Conservation (phyloP, 352 stramenopile species). For the Pythium phragmitis region DNA sequence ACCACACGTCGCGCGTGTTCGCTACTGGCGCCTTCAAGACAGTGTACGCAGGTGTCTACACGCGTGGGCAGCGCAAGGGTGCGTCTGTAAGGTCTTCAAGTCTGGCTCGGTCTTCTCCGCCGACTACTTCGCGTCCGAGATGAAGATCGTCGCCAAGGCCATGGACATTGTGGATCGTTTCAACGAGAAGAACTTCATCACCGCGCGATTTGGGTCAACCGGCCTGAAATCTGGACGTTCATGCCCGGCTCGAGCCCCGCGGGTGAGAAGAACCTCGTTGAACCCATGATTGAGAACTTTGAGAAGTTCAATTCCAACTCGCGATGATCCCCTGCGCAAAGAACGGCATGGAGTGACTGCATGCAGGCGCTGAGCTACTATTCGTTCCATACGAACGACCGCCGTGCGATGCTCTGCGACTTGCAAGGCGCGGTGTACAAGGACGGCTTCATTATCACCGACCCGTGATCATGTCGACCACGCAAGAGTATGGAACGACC, state of each 20-base stretch:
- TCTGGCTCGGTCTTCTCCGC: slow-evolving; percentile 30
- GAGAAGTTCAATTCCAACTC: slow-evolving; percentile 56
- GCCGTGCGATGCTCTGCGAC: slow-evolving; percentile 34
- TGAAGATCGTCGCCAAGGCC: slow-evolving; percentile 26
- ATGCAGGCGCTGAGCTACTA: slow-evolving; percentile 46
- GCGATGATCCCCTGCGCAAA: slow-evolving; percentile 23
- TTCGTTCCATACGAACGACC: slow-evolving; percentile 26
- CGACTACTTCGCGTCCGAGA: slow-evolving; percentile 28
- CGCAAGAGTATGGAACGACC: slow-evolving; percentile 29
- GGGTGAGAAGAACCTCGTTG: slow-evolving; percentile 31
- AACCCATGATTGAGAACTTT: slow-evolving; percentile 42
- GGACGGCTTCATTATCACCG: slow-evolving; percentile 36
- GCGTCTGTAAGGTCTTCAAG: slow-evolving; percentile 43
- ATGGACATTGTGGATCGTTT: slow-evolving; percentile 29
- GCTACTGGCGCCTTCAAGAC: slow-evolving; percentile 29
- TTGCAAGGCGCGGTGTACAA: slow-evolving; percentile 45
- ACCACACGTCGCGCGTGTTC: slow-evolving; percentile 25
- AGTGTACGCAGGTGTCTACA: slow-evolving; percentile 32
- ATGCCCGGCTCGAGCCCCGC: slow-evolving; percentile 2
- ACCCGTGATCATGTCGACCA: slow-evolving; percentile 41
- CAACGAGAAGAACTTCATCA: slow-evolving; percentile 27
- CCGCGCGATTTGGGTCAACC: slow-evolving; percentile 28
- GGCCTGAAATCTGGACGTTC: slow-evolving; percentile 33
- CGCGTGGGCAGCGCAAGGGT: slow-evolving; percentile 21
- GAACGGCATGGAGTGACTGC: slow-evolving; percentile 22